Conservation (phyloP, 2,329 filamentous ascomycete species). For the Cladophialophora yegresii region DNA sequence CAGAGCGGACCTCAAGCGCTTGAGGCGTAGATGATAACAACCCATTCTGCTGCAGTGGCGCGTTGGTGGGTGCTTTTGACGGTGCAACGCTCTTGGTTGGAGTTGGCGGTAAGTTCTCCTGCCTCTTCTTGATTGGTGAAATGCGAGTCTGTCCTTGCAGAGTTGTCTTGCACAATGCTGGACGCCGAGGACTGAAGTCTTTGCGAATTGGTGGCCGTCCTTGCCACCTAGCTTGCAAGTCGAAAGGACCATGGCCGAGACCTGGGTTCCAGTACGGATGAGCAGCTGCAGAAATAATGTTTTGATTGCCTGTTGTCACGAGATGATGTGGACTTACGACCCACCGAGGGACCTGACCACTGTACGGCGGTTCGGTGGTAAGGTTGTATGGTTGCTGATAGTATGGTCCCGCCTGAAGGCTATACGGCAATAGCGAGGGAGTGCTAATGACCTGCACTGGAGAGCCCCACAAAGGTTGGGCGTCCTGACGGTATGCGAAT, state of each 20-base stretch:
- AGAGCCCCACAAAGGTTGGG: neutral
- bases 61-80: neutral
- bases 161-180: neutral
- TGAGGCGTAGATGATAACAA: neutral
- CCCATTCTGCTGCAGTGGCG: neutral
- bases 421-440: neutral
- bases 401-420: neutral
- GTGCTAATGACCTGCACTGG: neutral
- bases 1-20: neutral
- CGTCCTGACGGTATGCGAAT: neutral
- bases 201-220: constrained; percentile 1
- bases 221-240: too few species aligned
- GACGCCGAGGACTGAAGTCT: neutral
- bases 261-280: neutral
- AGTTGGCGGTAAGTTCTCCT: neutral
- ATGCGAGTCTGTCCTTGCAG: neutral
- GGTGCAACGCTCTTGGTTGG: neutral
- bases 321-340: neutral
- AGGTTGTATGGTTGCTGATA: neutral
- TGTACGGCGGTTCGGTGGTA: neutral
- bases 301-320: neutral
- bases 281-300: neutral
- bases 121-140: neutral
- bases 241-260: neutral
- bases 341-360: neutral